Evolutionary conservation across 208 protist genomes (phyloP).

Genomic region (Trypanosoma avium): DNA sequence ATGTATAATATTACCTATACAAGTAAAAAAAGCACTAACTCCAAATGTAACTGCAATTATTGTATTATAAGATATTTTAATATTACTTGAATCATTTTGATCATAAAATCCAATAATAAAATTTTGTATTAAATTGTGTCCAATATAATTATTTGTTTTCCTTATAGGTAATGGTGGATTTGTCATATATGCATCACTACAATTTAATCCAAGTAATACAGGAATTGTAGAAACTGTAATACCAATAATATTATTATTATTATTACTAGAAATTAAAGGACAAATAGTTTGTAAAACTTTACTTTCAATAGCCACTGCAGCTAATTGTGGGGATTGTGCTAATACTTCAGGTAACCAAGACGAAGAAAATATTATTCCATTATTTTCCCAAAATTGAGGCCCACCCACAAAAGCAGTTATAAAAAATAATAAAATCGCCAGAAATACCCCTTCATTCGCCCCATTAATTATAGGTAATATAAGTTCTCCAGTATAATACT

Average conservation of each 20-base stretch:
- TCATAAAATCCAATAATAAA: conserved; percentile 58
- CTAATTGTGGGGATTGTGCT: conserved; percentile 45
- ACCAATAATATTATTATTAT: background rate
- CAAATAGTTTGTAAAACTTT: conserved; percentile 36
- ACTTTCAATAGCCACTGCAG: conserved; percentile 43
- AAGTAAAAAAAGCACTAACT: conserved; percentile 38
- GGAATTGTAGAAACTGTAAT: conserved; percentile 1
- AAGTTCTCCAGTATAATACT: conserved; percentile 86
- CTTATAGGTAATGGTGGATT: conserved; percentile 34
- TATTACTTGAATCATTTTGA: conserved; percentile 17
- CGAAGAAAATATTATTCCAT: conserved; percentile 46
- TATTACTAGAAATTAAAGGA: conserved; percentile 16
- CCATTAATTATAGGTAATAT: conserved; percentile 89
- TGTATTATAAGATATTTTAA: conserved; percentile 74
- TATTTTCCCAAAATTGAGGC: conserved; percentile 68
- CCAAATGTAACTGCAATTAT: conserved; percentile 49
- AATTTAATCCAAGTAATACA: conserved; percentile 51
- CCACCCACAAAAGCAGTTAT: conserved; percentile 63
- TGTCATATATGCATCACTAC: conserved; percentile 39
- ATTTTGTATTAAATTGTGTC: conserved; percentile 52
- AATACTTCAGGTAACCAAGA: conserved; percentile 49
- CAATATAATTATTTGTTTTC: conserved; percentile 29
- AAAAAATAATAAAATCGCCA: conserved; percentile 59
- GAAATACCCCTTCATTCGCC: conserved; percentile 86
- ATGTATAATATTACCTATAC: conserved; percentile 57